Percentiles rank a stretch among this genome's conserved stretches.
Conservation (phyloP, 1,284 basidiomycete genomes). For the Tylopilus orsonianus region DNA sequence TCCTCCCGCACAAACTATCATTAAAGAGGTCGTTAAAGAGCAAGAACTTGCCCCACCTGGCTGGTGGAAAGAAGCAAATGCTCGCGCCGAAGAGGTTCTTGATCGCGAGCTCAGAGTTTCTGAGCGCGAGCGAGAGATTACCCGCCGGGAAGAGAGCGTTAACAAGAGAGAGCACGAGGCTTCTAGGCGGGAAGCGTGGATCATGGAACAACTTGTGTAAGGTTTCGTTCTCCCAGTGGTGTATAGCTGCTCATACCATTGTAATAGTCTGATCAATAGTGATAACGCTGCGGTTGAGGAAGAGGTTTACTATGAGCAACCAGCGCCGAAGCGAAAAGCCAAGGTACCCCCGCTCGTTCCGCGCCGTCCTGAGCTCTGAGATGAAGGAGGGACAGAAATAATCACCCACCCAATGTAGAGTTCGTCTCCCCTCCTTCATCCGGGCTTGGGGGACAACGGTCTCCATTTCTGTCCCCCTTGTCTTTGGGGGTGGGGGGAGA, state of each 20-base stretch:
- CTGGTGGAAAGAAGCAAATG: conserved; percentile 62
- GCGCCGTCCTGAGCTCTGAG: conserved; percentile 87
- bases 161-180: conserved; percentile 82
- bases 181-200: conserved; percentile 79
- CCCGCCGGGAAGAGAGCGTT: conserved; percentile 75
- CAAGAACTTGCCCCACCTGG: conserved; percentile 72
- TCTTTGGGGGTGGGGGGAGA: conserved; percentile 51
- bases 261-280: conserved; percentile 61
- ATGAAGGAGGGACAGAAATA: conserved; percentile 67
- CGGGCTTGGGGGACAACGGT: conserved; percentile 83
- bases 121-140: conserved; percentile 79
- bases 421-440: conserved; percentile 82
- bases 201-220: conserved; percentile 86
- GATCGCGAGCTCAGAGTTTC: conserved; percentile 80
- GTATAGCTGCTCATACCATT: conserved; percentile 18
- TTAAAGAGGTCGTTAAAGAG: conserved; percentile 81
- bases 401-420: conserved; percentile 47
- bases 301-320: conserved; percentile 74
- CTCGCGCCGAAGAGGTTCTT: conserved; percentile 74
- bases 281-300: conserved; percentile 70
- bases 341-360: conserved; percentile 81
- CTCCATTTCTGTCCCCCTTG: conserved; percentile 70
- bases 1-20: conserved; percentile 70
- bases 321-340: conserved; percentile 68
- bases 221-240: conserved; percentile 26